A percentile compares a stretch with the other conserved stretches of the same genome.
These are phyloP conservation scores for Phialocephala subalpina DNA, from an alignment of 2,329 filamentous ascomycete genomes.

Conservation along the genomic window DNA sequence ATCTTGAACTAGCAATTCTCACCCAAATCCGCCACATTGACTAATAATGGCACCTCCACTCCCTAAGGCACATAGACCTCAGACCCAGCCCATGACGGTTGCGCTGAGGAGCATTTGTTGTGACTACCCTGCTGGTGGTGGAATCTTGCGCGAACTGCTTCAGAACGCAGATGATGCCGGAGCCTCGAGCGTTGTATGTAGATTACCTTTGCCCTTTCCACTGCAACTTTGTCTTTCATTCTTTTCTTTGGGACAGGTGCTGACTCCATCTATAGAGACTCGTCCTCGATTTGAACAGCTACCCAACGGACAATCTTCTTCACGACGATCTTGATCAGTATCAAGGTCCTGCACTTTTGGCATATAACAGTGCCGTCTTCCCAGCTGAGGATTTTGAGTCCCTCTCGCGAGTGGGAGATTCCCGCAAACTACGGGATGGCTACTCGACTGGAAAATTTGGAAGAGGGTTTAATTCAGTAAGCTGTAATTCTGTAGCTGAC, in stretches of 20 bases:
- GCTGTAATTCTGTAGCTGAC: conserved; percentile 7
- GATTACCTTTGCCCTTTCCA: too few species aligned
- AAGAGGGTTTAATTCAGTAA: conserved; percentile 47
- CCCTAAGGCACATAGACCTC: conserved; percentile 31
- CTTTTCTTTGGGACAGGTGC: too few species aligned
- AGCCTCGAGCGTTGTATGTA: conserved; percentile 73
- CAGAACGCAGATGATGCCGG: conserved; percentile 97
- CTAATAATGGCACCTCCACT: not conserved
- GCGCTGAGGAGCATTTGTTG: conserved; percentile 44
- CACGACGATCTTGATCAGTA: conserved; percentile 38
- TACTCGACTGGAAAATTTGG: conserved; percentile 47
- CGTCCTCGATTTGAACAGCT: too few species aligned
- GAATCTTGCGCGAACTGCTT: conserved; percentile 87
- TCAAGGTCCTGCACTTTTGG: conserved; percentile 46
- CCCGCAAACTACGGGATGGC: conserved; percentile 42
- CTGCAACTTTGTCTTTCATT: too few species aligned
- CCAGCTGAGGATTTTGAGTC: conserved; percentile 42
- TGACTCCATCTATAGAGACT: too few species aligned
- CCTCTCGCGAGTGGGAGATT: conserved; percentile 44
- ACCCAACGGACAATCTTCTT: too few species aligned
- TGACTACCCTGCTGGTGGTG: conserved; percentile 81
- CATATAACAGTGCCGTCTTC: conserved; percentile 45
- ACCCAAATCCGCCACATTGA: too few species aligned
- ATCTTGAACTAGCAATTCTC: too few species aligned
- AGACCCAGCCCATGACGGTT: conserved; percentile 39